Conservation (phyloP, 306 rosid genomes). For the Lathyrus tuberosus region DNA sequence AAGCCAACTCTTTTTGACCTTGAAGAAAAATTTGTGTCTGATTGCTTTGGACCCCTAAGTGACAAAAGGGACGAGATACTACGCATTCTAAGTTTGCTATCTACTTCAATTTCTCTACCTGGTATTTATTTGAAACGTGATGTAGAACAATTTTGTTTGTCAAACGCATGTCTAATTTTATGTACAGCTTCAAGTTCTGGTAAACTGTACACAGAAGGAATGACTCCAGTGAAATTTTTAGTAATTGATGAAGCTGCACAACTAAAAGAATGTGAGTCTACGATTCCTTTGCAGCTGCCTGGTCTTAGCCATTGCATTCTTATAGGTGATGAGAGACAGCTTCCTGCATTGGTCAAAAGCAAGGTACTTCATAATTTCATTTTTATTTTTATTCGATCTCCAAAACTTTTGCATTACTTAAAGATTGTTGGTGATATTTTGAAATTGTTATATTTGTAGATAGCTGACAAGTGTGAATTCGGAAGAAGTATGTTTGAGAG, state of each 20-base stretch:
- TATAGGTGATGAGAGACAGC: constrained; percentile 64
- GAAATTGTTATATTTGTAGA: no score
- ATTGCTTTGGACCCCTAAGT: constrained; percentile 2
- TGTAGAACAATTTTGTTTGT: constrained; percentile 30
- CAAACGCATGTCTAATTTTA: constrained; percentile 34
- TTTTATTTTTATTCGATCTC: no score
- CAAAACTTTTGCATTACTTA: no score
- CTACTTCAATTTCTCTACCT: constrained; percentile 9
- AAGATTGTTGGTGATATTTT: no score
- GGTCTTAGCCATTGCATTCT: constrained; percentile 45
- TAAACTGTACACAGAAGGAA: constrained; percentile 26
- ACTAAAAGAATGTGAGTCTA: constrained; percentile 61
- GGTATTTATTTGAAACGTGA: not conserved
- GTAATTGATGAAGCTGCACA: constrained; percentile 69
- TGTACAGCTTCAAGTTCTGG: constrained; percentile 51
- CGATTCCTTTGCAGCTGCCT: constrained; percentile 53
- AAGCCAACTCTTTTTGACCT: not conserved
- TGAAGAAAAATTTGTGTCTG: not conserved
- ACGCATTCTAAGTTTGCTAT: constrained; percentile 5
- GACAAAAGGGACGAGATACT: constrained; percentile 15
- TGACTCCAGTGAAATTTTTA: constrained; percentile 27
- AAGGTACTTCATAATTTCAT: constrained; percentile 45
- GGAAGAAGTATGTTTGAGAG: no score
- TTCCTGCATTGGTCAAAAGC: constrained; percentile 66
- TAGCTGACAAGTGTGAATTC: no score